A percentile compares a stretch with the other conserved stretches of the same genome.
phyloP scores from a whole-genome alignment of 768 basidiomycete genomes.

The Lentinus tigrinus region DNA sequence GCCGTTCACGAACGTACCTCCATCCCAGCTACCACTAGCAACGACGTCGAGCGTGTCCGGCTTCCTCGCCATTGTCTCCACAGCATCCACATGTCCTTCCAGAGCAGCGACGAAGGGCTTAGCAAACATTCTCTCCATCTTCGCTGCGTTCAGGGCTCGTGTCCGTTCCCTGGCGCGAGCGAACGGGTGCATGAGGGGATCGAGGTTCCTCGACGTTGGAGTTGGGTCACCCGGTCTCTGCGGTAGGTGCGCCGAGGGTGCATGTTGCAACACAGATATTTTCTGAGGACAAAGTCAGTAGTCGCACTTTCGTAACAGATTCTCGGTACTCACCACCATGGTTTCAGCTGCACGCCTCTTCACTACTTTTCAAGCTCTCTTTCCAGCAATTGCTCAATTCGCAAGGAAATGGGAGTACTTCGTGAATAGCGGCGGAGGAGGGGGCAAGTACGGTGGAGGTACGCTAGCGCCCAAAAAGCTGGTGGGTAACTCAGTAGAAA shows the following conservation, averaged over 20 bases:
- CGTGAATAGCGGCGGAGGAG: no score
- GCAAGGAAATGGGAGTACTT: no score
- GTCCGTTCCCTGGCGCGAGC: conserved; percentile 89
- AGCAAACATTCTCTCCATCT: conserved; percentile 97
- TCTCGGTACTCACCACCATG: conserved; percentile 17
- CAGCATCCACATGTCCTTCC: conserved; percentile 92
- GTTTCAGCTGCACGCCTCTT: no score
- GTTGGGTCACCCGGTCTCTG: conserved; percentile 78
- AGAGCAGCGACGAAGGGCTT: conserved; percentile 90
- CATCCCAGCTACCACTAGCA: conserved; percentile 95
- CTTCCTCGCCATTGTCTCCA: conserved; percentile 80
- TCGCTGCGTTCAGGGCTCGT: conserved; percentile 90
- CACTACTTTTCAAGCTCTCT: no score
- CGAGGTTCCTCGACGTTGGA: conserved; percentile 87
- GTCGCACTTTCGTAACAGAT: neutral
- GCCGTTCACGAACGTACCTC: conserved; percentile 49
- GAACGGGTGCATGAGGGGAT: conserved; percentile 96
- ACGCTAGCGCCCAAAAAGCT: no score
- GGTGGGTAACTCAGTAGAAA: no score
- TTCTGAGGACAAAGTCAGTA: conserved; percentile 47
- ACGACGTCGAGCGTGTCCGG: conserved; percentile 73
- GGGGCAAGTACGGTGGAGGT: no score
- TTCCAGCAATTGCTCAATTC: no score
- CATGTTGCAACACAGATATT: conserved; percentile 87
- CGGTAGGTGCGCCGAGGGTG: conserved; percentile 71